Evolutionary conservation across 139 green algal genomes (phyloP), one percentile per base, ranked within the genome.

Genomic region (Asterochloris erici): DNA sequence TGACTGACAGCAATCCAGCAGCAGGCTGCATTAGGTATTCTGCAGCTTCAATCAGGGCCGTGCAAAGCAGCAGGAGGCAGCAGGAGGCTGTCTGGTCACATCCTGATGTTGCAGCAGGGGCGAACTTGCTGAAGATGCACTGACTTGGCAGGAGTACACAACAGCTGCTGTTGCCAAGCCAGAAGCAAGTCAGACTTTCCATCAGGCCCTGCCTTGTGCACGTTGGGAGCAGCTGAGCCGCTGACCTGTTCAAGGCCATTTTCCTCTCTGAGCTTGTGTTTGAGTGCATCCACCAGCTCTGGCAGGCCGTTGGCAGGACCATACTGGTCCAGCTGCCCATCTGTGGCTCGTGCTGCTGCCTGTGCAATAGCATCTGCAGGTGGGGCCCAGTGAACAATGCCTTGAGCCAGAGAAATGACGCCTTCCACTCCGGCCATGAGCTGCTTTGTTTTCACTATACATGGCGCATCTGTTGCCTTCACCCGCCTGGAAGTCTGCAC

Each of bases 301-400:
- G 91, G 91, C 75, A 95, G 86, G 0, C 96, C 96, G 81, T 93
- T 90, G 24, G 90, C 89, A 0, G 95, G 89, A 0, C 93, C 93
- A 85, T 98, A 98, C 14, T 63, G 66, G 78, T 81, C 83, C 24
- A 93, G 38, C 0, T 68, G 63, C 0, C 79, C 69, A 27, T 85
- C 54, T 10, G n/a, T 16, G 0, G 82, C 47, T 21, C 63, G 66
- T 12, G 68, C 68, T 15, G 70, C 68, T 16, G 82, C 95, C 14
- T 47, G 54, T 16, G 91, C 77, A 16, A 96, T 69, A 0, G 94
- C 95, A 11, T 63, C 60, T 0, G 83, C 61, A 4, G 95, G 95
- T 17, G 95, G 95, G 61, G 63, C 12, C 95, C 95, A 98, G 81
- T 96, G 85, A 27, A 98, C 93, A 23, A 98, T 90, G 27, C 93